A percentile compares a stretch with the other conserved stretches of the same genome.
These are phyloP conservation scores for Collybia sordida DNA, from an alignment of 768 basidiomycete species.

Conservation along the genomic window DNA sequence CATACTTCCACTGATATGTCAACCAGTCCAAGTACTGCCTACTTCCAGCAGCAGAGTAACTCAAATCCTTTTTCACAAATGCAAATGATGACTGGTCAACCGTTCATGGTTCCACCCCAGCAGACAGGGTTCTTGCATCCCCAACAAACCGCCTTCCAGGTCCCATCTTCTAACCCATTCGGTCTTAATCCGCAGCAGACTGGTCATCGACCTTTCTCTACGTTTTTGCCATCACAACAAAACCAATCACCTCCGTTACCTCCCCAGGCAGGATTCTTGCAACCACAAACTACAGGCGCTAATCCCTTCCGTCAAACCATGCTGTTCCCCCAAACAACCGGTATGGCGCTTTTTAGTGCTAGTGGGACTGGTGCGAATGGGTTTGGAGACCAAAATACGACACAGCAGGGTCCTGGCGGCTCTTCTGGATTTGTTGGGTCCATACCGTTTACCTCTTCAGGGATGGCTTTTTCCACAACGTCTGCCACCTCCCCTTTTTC, in stretches of 20 bases:
- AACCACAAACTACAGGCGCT: slow-evolving; percentile 60
- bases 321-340: slow-evolving; percentile 64
- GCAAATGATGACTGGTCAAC: slow-evolving; percentile 51
- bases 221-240: slow-evolving; percentile 45
- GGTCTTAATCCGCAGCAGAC: slow-evolving; percentile 38
- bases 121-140: slow-evolving; percentile 56
- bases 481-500: slow-evolving; percentile 22
- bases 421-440: background rate
- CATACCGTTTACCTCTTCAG: slow-evolving; percentile 16
- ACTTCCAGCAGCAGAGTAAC: slow-evolving; percentile 56
- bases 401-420: too few relatives aligned
- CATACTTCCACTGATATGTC: slow-evolving; percentile 1
- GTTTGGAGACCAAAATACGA: background rate
- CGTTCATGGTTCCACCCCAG: slow-evolving; percentile 49
- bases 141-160: slow-evolving; percentile 44
- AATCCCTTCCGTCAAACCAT: slow-evolving; percentile 88
- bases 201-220: slow-evolving; percentile 51
- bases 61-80: slow-evolving; percentile 79
- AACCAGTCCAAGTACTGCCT: slow-evolving; percentile 44
- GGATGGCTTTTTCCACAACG: slow-evolving; percentile 16
- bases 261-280: slow-evolving; percentile 23
- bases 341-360: slow-evolving; percentile 45
- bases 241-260: slow-evolving; percentile 25
- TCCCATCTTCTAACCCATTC: slow-evolving; percentile 46
- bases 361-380: slow-evolving; percentile 22